Conservation (phyloP, 192 early-diverging fungal species). For the Backusella sp. region DNA sequence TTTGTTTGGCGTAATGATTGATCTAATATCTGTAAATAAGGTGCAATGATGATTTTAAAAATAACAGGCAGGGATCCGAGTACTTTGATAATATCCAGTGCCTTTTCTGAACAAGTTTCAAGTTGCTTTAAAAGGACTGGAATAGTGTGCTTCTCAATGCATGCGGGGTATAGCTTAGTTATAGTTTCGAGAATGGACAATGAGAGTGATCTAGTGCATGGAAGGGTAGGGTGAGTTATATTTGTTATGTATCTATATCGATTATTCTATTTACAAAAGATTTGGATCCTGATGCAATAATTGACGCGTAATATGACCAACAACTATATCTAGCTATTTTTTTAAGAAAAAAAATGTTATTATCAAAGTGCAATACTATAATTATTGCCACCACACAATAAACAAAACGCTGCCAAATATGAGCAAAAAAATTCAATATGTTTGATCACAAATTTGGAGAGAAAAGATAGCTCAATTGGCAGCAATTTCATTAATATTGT, state of each 20-base stretch:
- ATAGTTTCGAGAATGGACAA: constrained; percentile 9
- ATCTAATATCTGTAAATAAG: constrained; percentile 15
- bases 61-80: not conserved
- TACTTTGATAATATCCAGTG: not conserved
- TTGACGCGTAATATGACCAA: not conserved
- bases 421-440: no score
- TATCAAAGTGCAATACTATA: not conserved
- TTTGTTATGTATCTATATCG: not conserved
- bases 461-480: no score
- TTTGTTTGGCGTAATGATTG: not conserved
- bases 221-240: not conserved
- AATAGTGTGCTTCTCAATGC: constrained; percentile 3
- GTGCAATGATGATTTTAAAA: constrained; percentile 4
- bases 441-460: no score
- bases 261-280: not conserved
- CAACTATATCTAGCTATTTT: constrained; percentile 8
- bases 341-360: not conserved
- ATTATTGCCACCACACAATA: no score
- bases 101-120: not conserved
- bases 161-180: constrained; percentile 8
- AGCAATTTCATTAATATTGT: no score
- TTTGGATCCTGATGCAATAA: not conserved
- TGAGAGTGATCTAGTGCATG: not conserved
- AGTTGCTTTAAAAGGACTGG: not conserved
- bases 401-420: no score